Percentiles rank a stretch among this genome's conserved stretches.
Evolutionary conservation across 1,284 basidiomycete genomes (phyloP).

Genomic region (Trichosporon ovoides): DNA sequence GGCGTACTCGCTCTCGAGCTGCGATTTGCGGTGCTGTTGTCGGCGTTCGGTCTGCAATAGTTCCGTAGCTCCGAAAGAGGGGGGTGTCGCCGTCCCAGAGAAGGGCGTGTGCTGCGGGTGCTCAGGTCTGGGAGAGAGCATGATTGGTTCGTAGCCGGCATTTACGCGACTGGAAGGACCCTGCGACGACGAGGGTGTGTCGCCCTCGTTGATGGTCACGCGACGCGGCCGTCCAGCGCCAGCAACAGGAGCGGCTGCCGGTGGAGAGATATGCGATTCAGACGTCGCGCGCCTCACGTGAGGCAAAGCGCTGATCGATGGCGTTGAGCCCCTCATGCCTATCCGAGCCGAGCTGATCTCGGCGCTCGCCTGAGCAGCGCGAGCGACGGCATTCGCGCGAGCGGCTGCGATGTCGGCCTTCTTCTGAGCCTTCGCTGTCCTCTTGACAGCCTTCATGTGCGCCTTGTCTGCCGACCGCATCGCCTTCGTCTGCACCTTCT

Average conservation of each 20-base stretch:
- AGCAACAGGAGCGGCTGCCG: too few species aligned
- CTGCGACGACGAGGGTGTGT: too few species aligned
- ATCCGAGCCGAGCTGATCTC: neutral
- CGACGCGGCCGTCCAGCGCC: too few species aligned
- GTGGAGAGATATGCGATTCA: too few species aligned
- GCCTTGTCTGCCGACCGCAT: constrained; percentile 3
- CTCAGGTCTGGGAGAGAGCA: too few species aligned
- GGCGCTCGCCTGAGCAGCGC: neutral
- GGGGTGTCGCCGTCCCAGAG: too few species aligned
- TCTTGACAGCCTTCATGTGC: constrained; percentile 1
- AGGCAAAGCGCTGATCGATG: neutral
- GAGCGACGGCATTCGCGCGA: neutral
- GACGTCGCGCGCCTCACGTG: neutral
- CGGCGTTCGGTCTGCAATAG: neutral
- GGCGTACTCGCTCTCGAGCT: neutral
- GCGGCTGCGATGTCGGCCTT: neutral
- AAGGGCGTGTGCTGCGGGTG: too few species aligned
- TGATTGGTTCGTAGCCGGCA: too few species aligned
- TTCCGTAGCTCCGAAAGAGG: too few species aligned
- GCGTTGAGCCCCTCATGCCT: neutral
- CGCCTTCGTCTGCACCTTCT: neutral
- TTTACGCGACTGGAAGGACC: too few species aligned
- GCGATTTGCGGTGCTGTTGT: neutral
- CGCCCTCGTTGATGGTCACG: too few species aligned
- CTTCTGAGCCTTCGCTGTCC: neutral